Conservation (phyloP, 1,284 basidiomycete genomes). For the Pterulicium gracile region DNA sequence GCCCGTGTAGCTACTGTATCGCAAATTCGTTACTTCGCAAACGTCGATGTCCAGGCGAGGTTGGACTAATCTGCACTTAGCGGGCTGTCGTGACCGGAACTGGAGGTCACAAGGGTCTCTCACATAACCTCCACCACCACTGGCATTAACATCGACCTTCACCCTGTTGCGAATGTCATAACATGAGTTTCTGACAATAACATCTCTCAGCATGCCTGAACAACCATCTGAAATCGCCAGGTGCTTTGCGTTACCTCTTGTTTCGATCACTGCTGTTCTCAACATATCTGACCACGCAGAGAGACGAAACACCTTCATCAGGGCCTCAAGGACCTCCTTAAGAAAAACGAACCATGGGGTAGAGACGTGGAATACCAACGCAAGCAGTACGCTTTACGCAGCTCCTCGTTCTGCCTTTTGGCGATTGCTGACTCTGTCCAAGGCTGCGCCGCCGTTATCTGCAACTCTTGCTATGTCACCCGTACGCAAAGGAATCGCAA, state of each 20-base stretch:
- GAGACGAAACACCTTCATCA: constrained; percentile 64
- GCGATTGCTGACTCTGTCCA: constrained; percentile 8
- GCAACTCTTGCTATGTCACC: constrained; percentile 64
- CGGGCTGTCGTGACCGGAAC: too few relatives aligned
- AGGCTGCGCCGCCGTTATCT: constrained; percentile 75
- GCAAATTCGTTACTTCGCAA: too few relatives aligned
- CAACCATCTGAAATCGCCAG: not conserved
- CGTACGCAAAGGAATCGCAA: constrained; percentile 66
- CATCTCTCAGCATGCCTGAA: not conserved
- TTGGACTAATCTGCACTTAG: too few relatives aligned
- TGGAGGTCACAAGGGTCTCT: too few relatives aligned
- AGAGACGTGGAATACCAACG: constrained; percentile 77
- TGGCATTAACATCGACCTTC: too few relatives aligned
- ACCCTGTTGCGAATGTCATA: too few relatives aligned
- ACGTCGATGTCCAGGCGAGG: too few relatives aligned
- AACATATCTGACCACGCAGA: constrained; percentile 23
- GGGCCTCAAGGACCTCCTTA: constrained; percentile 59
- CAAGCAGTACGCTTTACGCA: constrained; percentile 55
- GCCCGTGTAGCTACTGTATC: too few relatives aligned
- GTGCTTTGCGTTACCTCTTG: not conserved
- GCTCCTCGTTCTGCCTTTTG: constrained; percentile 6
- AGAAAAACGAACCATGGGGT: constrained; percentile 67
- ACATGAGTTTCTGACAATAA: not conserved
- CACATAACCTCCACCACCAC: too few relatives aligned
- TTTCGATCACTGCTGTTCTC: not conserved